Percentiles rank a stretch among this genome's conserved stretches.
phyloP scores from a whole-genome alignment of 345 rosid species.

The Hevea brasiliensis region DNA sequence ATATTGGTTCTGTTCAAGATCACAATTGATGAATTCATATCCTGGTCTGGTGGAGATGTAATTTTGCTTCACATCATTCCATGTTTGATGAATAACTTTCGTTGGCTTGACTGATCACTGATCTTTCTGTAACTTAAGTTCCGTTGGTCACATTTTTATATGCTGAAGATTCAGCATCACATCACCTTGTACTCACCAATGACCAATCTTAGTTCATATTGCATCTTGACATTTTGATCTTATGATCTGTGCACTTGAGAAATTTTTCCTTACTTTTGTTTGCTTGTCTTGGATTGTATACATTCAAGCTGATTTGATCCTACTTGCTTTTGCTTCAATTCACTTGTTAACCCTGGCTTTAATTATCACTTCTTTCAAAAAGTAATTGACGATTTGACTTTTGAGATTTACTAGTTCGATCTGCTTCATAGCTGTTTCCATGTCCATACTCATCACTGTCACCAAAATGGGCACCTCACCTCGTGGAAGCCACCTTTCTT shows the following conservation, averaged over 20 bases:
- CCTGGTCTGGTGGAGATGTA: background rate
- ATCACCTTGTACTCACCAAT: background rate
- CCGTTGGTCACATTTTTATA: background rate
- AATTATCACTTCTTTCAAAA: no score
- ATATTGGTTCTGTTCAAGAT: background rate
- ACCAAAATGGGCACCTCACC: background rate
- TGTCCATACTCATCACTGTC: background rate
- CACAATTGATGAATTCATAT: background rate
- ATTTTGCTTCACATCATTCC: background rate
- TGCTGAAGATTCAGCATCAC: background rate
- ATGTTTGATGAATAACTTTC: background rate
- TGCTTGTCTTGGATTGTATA: background rate
- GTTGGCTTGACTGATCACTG: background rate
- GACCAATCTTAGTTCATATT: background rate
- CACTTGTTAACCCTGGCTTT: no score
- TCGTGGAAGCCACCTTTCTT: background rate
- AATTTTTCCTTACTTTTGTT: background rate
- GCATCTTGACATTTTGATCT: background rate
- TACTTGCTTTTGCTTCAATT: background rate
- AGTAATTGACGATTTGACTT: no score
- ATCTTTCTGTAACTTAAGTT: background rate
- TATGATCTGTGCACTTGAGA: background rate
- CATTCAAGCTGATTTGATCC: background rate
- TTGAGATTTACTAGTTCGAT: background rate
- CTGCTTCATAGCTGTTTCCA: background rate